Base-by-base conservation (phyloP, 2,329 filamentous ascomycete species). In the Colletotrichum sp. region DNA sequence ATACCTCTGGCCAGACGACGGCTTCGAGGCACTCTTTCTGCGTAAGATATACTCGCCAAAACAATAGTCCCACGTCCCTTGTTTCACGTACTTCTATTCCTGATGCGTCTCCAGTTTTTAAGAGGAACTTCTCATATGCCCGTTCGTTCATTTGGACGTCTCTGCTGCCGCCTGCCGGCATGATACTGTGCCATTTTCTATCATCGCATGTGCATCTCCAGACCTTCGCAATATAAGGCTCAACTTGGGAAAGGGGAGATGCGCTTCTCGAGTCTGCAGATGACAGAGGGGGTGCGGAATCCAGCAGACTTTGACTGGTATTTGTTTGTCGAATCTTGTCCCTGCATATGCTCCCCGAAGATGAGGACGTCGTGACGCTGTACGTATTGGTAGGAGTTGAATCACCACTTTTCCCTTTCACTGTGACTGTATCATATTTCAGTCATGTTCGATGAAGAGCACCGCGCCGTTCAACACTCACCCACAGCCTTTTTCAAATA, bases 211-310 rank as follows among this genome's bases (percentile, higher is more conserved):
- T 48, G 18, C 39, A 48, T n/a, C 39, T 48, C 39, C 39, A 48
- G 9, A 48, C 39, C 0, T 48, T 48, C 9, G 4, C 39, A 7
- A 48, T 21, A 7, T 48, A 48, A 21, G n/a, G 43, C n/a, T 48
- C 43, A 13, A 48, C 10, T 21, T 7, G 18, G 9, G 39, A 48
- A 6, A n/a, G 39, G 1, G 18, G 18, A 48, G 18, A 48, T 48
- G 18, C 0, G 5, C 18, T n/a, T 48, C 39, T 48, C 9, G 39
- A 48, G 1, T 3, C 9, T 48, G 9, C 39, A 48, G 39, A 12
- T 6, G 18, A 0, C 10, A n/a, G 3, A 21, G 43, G 1, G 1
- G 9, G 0, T 48, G 18, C n/a, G 0, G 43, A 3, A 0, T 48
- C 43, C 18, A 4, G 10, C 9, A 3, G 18, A 48, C 43, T 4